Percentiles rank a stretch among this genome's conserved stretches.
phyloP scores from a whole-genome alignment of 164 flowering plant genomes.

The Vitis rotundifolia region DNA sequence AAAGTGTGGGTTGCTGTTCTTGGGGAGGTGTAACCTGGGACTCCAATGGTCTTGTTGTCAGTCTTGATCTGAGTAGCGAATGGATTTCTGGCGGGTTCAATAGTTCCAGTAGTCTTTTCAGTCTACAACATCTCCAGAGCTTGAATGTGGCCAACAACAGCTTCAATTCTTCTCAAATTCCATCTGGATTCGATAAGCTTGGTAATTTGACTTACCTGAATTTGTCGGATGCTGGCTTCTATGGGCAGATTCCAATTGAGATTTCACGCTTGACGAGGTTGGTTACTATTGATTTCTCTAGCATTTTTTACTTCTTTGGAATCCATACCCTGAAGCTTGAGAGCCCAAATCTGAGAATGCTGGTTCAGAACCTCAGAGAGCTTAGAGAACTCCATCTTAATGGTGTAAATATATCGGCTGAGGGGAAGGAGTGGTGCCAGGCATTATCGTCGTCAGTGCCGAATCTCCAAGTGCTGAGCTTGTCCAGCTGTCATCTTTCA shows the following conservation, averaged over 20 bases:
- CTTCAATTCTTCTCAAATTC: neutral
- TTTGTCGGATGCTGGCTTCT: slow-evolving; percentile 8
- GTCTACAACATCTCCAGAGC: neutral
- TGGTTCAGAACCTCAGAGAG: too few species aligned
- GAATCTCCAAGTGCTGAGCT: neutral
- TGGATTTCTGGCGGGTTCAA: too few species aligned
- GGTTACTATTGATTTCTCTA: slow-evolving; percentile 18
- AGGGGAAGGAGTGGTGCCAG: slow-evolving; percentile 12
- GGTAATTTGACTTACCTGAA: slow-evolving; percentile 28
- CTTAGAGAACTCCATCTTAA: too few species aligned
- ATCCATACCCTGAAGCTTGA: slow-evolving; percentile 3
- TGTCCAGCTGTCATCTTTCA: too few species aligned
- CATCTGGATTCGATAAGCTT: too few species aligned
- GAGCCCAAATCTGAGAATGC: neutral
- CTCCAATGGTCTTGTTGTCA: too few species aligned
- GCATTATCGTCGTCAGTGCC: slow-evolving; percentile 13
- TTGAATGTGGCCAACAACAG: slow-evolving; percentile 8
- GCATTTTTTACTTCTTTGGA: neutral
- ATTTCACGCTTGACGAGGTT: slow-evolving; percentile 2
- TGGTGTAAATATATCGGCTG: neutral
- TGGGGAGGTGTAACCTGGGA: slow-evolving; percentile 15
- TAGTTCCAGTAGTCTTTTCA: too few species aligned
- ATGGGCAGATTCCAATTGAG: slow-evolving; percentile 12
- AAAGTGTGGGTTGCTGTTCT: slow-evolving; percentile 18
- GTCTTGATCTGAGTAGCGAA: too few species aligned